Conservation (phyloP, 192 early-diverging fungal genomes). For the Rhizoclosmatium sp. region DNA sequence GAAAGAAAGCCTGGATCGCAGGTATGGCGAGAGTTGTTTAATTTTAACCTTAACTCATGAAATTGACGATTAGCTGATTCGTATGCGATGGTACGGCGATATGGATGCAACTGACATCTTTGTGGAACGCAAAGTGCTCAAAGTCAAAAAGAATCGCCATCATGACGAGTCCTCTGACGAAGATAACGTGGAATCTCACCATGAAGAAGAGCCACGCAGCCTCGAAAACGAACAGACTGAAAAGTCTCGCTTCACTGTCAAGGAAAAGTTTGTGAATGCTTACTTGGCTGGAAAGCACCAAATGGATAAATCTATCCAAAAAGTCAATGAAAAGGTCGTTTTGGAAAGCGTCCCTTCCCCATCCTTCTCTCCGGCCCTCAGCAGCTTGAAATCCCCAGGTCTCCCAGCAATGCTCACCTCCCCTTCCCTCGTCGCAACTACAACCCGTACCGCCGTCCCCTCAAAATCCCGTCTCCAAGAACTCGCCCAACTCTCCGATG, state of each 20-base stretch:
- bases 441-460: constrained; percentile 31
- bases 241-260: constrained; percentile 88
- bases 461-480: constrained; percentile 54
- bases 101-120: constrained; percentile 86
- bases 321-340: constrained; percentile 51
- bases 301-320: constrained; percentile 75
- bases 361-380: neutral
- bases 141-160: constrained; percentile 13
- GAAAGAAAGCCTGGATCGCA: constrained; percentile 90
- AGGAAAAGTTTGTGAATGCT: constrained; percentile 91
- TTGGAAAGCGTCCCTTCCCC: constrained; percentile 26
- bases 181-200: neutral
- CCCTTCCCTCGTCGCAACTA: constrained; percentile 24
- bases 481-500: constrained; percentile 72
- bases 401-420: neutral
- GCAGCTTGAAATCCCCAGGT: neutral
- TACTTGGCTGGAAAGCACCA: constrained; percentile 82
- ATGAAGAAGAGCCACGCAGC: constrained; percentile 9
- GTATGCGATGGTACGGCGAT: constrained; percentile 94
- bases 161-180: neutral
- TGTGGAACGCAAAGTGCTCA: constrained; percentile 86
- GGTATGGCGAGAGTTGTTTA: constrained; percentile 39
- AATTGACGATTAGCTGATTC: constrained; percentile 58
- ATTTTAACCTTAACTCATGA: neutral
- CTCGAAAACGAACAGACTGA: constrained; percentile 66